Conservation (phyloP, 768 basidiomycete species). For the Mycena polygramma region DNA sequence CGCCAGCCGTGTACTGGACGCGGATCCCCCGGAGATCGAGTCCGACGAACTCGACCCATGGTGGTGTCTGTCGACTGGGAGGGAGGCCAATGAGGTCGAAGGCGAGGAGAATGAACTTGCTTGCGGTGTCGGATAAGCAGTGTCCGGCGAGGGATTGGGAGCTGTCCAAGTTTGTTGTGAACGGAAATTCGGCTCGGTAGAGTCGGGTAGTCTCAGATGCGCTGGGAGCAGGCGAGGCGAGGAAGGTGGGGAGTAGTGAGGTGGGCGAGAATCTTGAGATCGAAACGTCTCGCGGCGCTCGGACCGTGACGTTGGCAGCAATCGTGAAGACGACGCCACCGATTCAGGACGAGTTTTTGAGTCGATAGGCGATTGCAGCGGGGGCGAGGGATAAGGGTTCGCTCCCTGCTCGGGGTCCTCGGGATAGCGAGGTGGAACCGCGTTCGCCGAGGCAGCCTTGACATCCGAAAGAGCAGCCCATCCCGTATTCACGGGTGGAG, state of each 20-base stretch:
- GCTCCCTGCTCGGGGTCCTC: not conserved
- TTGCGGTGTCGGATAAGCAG: constrained; percentile 23
- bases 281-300: not conserved
- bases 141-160: not conserved
- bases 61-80: constrained; percentile 13
- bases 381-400: constrained; percentile 20
- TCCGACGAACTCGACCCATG: constrained; percentile 26
- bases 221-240: constrained; percentile 1
- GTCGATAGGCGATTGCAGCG: constrained; percentile 8
- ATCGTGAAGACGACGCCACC: constrained; percentile 33
- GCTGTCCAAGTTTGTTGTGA: not conserved
- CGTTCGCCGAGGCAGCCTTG: constrained; percentile 27
- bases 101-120: constrained; percentile 24
- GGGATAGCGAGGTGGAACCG: constrained; percentile 30
- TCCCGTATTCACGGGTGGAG: constrained; percentile 22
- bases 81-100: constrained; percentile 12
- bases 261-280: constrained; percentile 16
- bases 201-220: not conserved
- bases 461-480: constrained; percentile 35
- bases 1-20: not conserved
- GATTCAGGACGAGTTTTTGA: constrained; percentile 12
- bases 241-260: constrained; percentile 33
- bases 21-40: constrained; percentile 21
- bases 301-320: not conserved
- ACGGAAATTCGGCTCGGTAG: not conserved